Conservation (phyloP, 192 early-diverging fungal species). For the Umbelopsis sp. region DNA sequence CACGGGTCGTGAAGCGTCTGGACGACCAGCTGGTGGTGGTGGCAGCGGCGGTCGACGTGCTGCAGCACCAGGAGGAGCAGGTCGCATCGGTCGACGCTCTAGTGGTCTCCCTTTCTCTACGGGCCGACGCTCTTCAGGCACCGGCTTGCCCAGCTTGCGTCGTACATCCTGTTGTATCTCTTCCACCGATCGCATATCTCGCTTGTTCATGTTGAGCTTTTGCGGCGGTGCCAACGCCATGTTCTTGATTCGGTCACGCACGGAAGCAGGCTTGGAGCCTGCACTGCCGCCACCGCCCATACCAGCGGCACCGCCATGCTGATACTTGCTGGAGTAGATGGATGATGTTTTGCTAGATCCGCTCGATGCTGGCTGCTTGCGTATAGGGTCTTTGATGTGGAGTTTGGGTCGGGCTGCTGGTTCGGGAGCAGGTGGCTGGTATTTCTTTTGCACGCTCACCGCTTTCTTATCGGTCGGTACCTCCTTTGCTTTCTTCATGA, state of each 20-base stretch:
- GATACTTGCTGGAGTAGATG: not conserved
- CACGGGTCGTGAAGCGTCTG: not conserved
- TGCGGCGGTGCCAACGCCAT: slow-evolving; percentile 28
- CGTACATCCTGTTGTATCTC: slow-evolving; percentile 36
- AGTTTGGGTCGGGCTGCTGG: not conserved
- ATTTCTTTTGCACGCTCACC: not conserved
- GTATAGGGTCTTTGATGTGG: not conserved
- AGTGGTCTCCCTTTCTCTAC: slow-evolving; percentile 16
- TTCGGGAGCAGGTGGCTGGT: not conserved
- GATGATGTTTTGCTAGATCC: not conserved
- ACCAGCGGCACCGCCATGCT: no score
- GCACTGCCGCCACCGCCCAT: not conserved
- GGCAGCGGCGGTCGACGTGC: not conserved
- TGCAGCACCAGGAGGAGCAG: not conserved
- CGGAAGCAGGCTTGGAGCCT: not conserved
- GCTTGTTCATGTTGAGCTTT: slow-evolving; percentile 24
- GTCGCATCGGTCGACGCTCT: not conserved
- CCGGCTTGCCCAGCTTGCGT: not conserved
- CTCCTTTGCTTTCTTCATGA: slow-evolving; percentile 2
- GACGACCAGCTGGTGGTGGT: not conserved
- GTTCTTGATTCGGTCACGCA: slow-evolving; percentile 38
- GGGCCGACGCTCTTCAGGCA: slow-evolving; percentile 12
- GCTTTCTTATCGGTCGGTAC: slow-evolving; percentile 10
- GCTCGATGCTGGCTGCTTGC: not conserved
- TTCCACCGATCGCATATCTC: slow-evolving; percentile 32